Evolutionary conservation across 176 grass and related monocot genomes (phyloP).

Genomic region (Carex parvula): DNA sequence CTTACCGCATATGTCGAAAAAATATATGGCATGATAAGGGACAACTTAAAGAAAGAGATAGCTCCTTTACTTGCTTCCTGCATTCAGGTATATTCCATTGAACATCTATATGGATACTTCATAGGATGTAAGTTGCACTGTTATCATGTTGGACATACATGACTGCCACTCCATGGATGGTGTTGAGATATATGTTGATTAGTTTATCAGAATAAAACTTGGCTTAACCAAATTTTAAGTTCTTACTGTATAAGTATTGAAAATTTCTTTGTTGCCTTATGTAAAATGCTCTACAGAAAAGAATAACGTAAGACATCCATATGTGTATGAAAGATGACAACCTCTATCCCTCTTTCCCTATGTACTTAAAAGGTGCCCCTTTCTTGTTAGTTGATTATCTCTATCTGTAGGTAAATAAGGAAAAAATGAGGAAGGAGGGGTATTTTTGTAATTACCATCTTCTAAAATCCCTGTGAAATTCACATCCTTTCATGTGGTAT

Average conservation of each 20-base stretch:
- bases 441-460: not conserved
- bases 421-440: not conserved
- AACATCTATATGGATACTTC: slow-evolving; percentile 7
- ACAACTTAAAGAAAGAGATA: slow-evolving; percentile 99
- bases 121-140: not conserved
- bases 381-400: not conserved
- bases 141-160: slow-evolving; percentile 6
- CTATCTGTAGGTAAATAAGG: not conserved
- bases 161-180: slow-evolving; percentile 18
- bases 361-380: no score
- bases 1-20: slow-evolving; percentile 98
- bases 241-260: not conserved
- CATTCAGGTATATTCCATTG: slow-evolving; percentile 71
- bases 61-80: slow-evolving; percentile 86
- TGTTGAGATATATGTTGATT: slow-evolving; percentile 24
- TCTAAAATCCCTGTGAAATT: not conserved
- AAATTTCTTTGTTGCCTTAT: not conserved
- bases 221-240: not conserved
- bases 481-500: not conserved
- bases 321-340: not conserved
- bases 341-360: not conserved
- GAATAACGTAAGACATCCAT: not conserved
- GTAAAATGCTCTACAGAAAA: not conserved
- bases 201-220: slow-evolving; percentile 20
- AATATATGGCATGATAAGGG: slow-evolving; percentile 99